phyloP scores from a whole-genome alignment of 441 rosid species.

The Populus tomentosa region DNA sequence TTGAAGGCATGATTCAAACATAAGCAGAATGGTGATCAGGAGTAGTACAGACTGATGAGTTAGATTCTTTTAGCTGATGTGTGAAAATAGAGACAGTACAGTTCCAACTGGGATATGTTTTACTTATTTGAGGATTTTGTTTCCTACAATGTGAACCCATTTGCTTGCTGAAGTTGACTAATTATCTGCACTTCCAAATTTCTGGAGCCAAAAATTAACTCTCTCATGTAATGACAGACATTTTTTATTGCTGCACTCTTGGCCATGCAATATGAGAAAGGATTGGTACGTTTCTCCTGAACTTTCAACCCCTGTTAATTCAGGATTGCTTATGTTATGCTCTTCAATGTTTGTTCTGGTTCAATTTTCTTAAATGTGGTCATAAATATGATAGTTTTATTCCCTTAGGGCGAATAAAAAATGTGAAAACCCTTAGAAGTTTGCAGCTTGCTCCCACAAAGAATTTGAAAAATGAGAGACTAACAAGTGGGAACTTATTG shows the following conservation, averaged over 20 bases:
- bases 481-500: background rate
- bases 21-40: background rate
- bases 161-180: background rate
- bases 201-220: slow-evolving; percentile 12
- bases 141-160: background rate
- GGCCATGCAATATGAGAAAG: slow-evolving; percentile 97
- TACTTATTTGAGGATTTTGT: background rate
- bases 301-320: background rate
- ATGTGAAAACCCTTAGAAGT: background rate
- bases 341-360: background rate
- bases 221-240: slow-evolving; percentile 51
- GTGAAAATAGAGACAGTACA: background rate
- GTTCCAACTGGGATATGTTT: background rate
- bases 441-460: background rate
- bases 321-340: background rate
- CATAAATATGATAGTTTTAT: background rate
- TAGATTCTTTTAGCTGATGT: background rate
- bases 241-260: slow-evolving; percentile 93
- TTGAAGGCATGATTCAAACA: background rate
- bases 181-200: background rate
- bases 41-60: background rate
- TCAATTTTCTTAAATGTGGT: background rate
- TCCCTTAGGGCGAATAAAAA: background rate
- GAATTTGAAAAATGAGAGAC: background rate
- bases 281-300: slow-evolving; percentile 62